Base-by-base conservation (phyloP, 148 eudicot species). In the Vaccinium macrocarpon region DNA sequence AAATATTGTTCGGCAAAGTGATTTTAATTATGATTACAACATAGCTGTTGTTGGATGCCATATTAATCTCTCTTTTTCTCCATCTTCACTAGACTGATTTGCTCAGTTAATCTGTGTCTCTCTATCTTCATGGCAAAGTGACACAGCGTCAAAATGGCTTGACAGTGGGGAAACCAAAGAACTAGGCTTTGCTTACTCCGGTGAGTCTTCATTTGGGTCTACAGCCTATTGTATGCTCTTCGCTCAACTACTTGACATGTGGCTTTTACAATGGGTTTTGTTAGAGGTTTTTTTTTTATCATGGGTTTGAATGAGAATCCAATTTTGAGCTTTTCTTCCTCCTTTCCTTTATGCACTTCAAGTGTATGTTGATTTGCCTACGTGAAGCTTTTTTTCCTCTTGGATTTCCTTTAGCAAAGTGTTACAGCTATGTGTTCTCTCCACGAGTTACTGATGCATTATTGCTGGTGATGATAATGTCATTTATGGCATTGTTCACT, bases 361-460 rank as follows among this genome's bases (percentile, higher is more conserved):
- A 62, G 79, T 88, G 88, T 88, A 83, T 88, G 88, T 77, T 76
- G 66, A 81, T 86, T 68, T 86, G 88, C 73, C 86, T 81, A 5
- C 78, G 85, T 64, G 78, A 68, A 56, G 79, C 14, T 4, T 23
- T 72, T 78, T 12, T 55, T 13, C 42, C 42, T 38, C 1, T 66
- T 38, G 35, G 21, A 2, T 48, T 21, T 53, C 66, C 38, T 55
- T 79, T 62, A 21, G 19, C 49, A 52, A 25, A 73, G 29, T 85
- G 76, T 49, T 81, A 78, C 84, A 74, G 51, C 62, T 62, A 13
- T 13, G 1, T 72, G 42, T 70, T 50, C 49, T 71, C 29, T 16
- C 18, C 66, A 19, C 53, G 11, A 25, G 23, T 70, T 82, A 35
- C n/a, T 68, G 48, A 18, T 25, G 35, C 35, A 12, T 52, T 51